Evolutionary conservation across 176 grass and related monocot species (phyloP).

Genomic region (Elaeis guineensis): DNA sequence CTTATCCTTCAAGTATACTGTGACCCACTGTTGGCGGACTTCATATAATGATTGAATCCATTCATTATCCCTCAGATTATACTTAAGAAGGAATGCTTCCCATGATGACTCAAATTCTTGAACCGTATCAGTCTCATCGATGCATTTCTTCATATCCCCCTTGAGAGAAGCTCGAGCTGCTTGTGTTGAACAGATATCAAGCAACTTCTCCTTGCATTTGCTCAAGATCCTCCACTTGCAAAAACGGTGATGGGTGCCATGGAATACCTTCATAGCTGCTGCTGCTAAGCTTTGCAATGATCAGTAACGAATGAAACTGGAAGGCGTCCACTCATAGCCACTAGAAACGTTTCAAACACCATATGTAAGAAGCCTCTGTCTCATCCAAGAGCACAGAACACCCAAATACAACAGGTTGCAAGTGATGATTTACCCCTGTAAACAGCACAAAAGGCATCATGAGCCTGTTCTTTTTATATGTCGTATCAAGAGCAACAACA

Average conservation of each 20-base stretch:
- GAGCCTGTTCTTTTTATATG: slow-evolving; percentile 82
- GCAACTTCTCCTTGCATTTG: slow-evolving; percentile 69
- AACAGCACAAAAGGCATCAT: slow-evolving; percentile 84
- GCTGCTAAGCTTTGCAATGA: slow-evolving; percentile 61
- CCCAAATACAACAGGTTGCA: slow-evolving; percentile 73
- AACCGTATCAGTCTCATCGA: slow-evolving; percentile 54
- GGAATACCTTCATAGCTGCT: slow-evolving; percentile 69
- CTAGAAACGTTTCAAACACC: slow-evolving; percentile 88
- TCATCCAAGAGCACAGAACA: slow-evolving; percentile 79
- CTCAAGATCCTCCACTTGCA: slow-evolving; percentile 85
- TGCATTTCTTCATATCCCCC: slow-evolving; percentile 67
- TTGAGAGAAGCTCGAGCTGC: slow-evolving; percentile 28
- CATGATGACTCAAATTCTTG: slow-evolving; percentile 56
- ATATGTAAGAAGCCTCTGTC: slow-evolving; percentile 63
- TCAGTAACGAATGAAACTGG: slow-evolving; percentile 66
- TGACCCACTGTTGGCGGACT: slow-evolving; percentile 74
- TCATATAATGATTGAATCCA: slow-evolving; percentile 80
- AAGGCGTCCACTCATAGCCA: slow-evolving; percentile 48
- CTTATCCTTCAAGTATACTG: slow-evolving; percentile 61
- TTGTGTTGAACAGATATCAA: slow-evolving; percentile 48
- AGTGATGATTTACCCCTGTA: slow-evolving; percentile 82
- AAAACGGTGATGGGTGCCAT: slow-evolving; percentile 51
- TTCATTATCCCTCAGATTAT: slow-evolving; percentile 73
- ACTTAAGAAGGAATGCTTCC: slow-evolving; percentile 58
- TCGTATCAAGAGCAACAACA: slow-evolving; percentile 68